phyloP scores from a whole-genome alignment of 1,284 basidiomycete genomes.

The Takashimella tepidaria region DNA sequence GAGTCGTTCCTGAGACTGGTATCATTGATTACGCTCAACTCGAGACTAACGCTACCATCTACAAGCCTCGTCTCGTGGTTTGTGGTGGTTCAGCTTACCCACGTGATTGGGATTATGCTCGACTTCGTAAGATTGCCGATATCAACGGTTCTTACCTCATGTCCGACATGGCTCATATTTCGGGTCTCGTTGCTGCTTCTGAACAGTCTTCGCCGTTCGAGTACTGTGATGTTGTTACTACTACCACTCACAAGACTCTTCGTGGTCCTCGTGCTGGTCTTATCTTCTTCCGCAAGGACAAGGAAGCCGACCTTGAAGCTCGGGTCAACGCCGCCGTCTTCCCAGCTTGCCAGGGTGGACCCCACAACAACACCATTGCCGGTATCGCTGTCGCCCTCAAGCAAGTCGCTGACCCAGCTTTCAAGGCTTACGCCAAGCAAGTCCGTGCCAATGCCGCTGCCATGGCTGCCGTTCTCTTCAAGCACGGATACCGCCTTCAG shows the following conservation, averaged over 20 bases:
- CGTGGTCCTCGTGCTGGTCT: constrained; percentile 97
- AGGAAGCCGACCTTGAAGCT: constrained; percentile 79
- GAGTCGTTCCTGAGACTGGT: constrained; percentile 75
- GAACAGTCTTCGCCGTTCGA: constrained; percentile 93
- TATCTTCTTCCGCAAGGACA: constrained; percentile 98
- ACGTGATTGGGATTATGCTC: constrained; percentile 92
- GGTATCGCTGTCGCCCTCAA: constrained; percentile 92
- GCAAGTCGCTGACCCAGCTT: constrained; percentile 85
- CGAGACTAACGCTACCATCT: constrained; percentile 83
- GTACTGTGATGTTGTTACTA: constrained; percentile 94
- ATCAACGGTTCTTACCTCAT: constrained; percentile 87
- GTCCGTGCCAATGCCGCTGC: constrained; percentile 83
- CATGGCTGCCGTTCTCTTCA: constrained; percentile 65
- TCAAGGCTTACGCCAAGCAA: constrained; percentile 89
- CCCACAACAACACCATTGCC: constrained; percentile 99
- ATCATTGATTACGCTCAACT: constrained; percentile 87
- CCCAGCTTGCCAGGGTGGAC: constrained; percentile 99
- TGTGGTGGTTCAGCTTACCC: constrained; percentile 99
- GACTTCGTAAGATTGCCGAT: constrained; percentile 76
- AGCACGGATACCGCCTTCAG: constrained; percentile 89
- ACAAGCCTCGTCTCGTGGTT: constrained; percentile 93
- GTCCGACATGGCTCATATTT: constrained; percentile 97
- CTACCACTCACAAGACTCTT: constrained; percentile 98
- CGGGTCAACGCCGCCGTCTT: constrained; percentile 98
- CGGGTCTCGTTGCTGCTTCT: constrained; percentile 88